A percentile compares a stretch with the other conserved stretches of the same genome.
Evolutionary conservation across 176 grass and related monocot species (phyloP).

Genomic region (Triticum timopheevii): DNA sequence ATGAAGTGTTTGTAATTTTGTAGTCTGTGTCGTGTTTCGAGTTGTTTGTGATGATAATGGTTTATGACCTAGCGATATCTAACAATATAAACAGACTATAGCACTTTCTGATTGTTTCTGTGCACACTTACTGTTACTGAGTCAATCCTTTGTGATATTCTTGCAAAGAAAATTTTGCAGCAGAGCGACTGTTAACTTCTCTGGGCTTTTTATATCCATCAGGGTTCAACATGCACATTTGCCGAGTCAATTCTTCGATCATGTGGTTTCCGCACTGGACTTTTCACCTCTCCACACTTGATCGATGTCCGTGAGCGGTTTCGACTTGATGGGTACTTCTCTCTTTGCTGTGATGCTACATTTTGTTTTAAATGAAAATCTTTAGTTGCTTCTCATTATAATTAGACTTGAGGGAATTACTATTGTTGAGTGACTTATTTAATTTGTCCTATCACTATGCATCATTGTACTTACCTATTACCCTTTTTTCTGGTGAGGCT

Average conservation of each 20-base stretch:
- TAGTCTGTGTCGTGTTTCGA: neutral
- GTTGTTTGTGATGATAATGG: neutral
- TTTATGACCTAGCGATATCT: neutral
- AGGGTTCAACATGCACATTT: conserved; percentile 94
- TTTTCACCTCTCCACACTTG: conserved; percentile 91
- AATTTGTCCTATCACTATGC: neutral
- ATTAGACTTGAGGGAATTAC: conserved; percentile 4
- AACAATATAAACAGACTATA: neutral
- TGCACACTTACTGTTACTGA: neutral
- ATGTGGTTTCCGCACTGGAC: conserved; percentile 79
- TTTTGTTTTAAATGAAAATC: neutral
- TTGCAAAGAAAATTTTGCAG: neutral
- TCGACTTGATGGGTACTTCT: conserved; percentile 71
- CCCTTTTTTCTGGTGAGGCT: conserved; percentile 17
- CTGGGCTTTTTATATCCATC: neutral
- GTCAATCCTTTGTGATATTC: neutral
- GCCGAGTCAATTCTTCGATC: conserved; percentile 80
- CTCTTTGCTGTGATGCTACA: neutral
- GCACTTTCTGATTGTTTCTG: conserved; percentile 6
- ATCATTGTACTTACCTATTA: neutral
- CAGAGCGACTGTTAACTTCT: neutral
- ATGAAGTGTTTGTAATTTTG: neutral
- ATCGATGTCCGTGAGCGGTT: conserved; percentile 92
- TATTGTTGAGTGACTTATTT: conserved; percentile 15
- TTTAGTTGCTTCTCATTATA: conserved; percentile 18